A percentile compares a stretch with the other conserved stretches of the same genome.
These are phyloP conservation scores for Cornus florida DNA, from an alignment of 148 eudicot species.

Conservation along the genomic window DNA sequence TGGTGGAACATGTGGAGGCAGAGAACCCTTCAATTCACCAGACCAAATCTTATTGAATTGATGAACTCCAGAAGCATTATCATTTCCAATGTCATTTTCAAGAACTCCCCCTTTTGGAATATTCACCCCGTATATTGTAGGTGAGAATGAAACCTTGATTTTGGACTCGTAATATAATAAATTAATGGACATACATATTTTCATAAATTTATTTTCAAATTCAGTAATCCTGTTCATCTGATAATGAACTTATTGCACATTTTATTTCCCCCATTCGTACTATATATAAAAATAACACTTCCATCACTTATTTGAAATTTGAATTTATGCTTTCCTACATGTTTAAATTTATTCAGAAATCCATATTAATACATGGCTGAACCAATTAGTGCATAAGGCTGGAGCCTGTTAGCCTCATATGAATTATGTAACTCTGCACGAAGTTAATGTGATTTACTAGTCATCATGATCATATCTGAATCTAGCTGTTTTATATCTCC, in stretches of 20 bases:
- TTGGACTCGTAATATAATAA: not conserved
- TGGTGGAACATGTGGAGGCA: slow-evolving; percentile 99
- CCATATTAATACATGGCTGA: too few relatives aligned
- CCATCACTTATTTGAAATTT: too few relatives aligned
- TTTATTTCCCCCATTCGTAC: too few relatives aligned
- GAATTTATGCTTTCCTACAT: not conserved
- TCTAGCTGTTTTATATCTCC: not conserved
- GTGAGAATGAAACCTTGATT: slow-evolving; percentile 31
- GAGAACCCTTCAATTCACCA: slow-evolving; percentile 68
- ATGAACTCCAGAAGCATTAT: slow-evolving; percentile 68
- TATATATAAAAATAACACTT: too few relatives aligned
- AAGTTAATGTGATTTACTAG: not conserved
- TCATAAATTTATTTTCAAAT: not conserved
- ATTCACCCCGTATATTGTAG: slow-evolving; percentile 98
- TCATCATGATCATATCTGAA: not conserved
- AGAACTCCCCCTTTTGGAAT: slow-evolving; percentile 97
- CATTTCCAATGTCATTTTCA: slow-evolving; percentile 77
- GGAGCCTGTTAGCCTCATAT: not conserved
- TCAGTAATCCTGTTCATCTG: not conserved
- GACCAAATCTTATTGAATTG: slow-evolving; percentile 88
- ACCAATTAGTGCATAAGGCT: not conserved
- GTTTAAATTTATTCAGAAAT: too few relatives aligned
- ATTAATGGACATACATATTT: not conserved
- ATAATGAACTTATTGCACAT: not conserved
- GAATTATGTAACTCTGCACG: too few relatives aligned